phyloP scores from a whole-genome alignment of 2,329 filamentous ascomycete genomes.

The Colletotrichum sp. region DNA sequence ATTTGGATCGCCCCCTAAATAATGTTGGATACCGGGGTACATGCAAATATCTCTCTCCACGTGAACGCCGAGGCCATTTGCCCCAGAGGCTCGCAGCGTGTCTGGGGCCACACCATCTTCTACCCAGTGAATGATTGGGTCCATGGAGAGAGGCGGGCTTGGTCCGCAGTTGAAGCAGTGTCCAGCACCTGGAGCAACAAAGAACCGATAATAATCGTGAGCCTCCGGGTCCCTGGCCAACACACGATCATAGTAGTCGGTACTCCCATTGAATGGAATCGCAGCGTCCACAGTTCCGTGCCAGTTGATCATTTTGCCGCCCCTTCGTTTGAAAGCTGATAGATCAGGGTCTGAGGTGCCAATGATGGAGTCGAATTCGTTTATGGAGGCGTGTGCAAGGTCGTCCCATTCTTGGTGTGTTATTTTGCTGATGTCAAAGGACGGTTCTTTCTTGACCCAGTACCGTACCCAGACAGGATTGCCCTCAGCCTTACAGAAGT shows the following conservation, averaged over 20 bases:
- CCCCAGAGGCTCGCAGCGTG: neutral
- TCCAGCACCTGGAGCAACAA: conserved; percentile 53
- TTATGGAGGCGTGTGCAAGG: conserved; percentile 22
- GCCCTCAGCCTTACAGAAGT: neutral
- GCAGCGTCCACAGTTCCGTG: conserved; percentile 43
- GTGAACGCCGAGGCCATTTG: neutral
- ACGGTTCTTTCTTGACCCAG: neutral
- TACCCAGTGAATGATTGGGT: neutral
- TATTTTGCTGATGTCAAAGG: neutral
- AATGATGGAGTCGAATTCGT: conserved; percentile 25
- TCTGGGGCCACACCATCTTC: neutral
- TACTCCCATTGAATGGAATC: conserved; percentile 34
- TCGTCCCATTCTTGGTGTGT: neutral
- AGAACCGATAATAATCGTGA: conserved; percentile 53
- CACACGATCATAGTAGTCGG: conserved; percentile 27
- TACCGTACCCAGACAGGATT: neutral
- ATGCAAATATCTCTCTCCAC: neutral
- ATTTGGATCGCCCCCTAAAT: neutral
- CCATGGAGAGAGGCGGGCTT: neutral
- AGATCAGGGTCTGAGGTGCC: conserved; percentile 32
- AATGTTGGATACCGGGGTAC: neutral
- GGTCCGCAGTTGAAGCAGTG: conserved; percentile 41
- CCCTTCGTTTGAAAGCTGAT: conserved; percentile 31
- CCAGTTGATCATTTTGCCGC: conserved; percentile 46
- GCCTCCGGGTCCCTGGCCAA: conserved; percentile 34